Evolutionary conservation across 75 land plant genomes (phyloP), one percentile per base, ranked within the genome.

Genomic region (Sequoia sempervirens): DNA sequence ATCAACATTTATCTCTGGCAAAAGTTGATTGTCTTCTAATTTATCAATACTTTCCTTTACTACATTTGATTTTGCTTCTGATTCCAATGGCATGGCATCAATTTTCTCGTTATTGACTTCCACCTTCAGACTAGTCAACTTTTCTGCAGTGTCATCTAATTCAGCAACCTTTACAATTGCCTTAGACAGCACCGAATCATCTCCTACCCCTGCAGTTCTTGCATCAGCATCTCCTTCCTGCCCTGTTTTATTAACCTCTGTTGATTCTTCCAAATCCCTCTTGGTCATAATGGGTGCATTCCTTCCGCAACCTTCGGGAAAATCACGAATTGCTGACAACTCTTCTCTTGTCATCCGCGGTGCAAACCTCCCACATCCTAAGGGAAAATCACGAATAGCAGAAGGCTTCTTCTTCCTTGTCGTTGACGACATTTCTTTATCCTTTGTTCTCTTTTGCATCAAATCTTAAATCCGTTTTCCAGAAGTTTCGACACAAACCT

Each of bases 311-410:
- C 64, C 82, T 34, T 17, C 0, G 26, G 82, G 82, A 53, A 81
- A 81, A 32, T 81, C 64, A 32, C 82, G 56, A 15, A 54, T 7
- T 6, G 82, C 82, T 32, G 82, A 81, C 30, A 40, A 43, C 80
- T 78, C 80, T 43, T 78, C 46, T 40, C 46, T 40, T 23, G 80
- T 40, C 80, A 78, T 40, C 11, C 20, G 64, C 8, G 64, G 61
- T 2, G 61, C 82, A 81, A 30, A 15, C 61, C 82, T 81, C 37
- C 82, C 82, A 34, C 82, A 81, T 50, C 82, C 82, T 20, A 54
- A 9, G 26, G 82, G 82, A 36, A 81, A 81, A 54, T 81, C 38
- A 5, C 82, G 56, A 32, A 81, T 30, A 13, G 82, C 82, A 53
- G 82, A 81, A 32, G 82, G 40, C 54, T 28, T 81, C 38, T 30